Percentiles rank a stretch among this genome's conserved stretches.
Conservation (phyloP, 192 early-diverging fungal genomes). For the Helicostylum pulchrum region DNA sequence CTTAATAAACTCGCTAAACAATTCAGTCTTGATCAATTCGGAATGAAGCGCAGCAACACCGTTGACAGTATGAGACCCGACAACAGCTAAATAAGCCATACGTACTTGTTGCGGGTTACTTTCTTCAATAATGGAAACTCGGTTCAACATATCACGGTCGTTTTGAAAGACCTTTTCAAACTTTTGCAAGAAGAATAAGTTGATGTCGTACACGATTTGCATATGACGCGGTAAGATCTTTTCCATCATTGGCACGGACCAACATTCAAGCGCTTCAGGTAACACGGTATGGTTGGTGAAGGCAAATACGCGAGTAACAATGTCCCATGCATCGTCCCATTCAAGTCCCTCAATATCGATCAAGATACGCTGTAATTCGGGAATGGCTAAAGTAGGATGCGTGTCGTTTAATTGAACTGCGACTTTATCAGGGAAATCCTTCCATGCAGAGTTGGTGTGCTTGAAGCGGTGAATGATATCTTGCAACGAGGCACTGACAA, state of each 20-base stretch:
- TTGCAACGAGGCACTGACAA: slow-evolving; percentile 84
- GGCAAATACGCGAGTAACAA: slow-evolving; percentile 85
- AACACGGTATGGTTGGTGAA: slow-evolving; percentile 99
- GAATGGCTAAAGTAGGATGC: slow-evolving; percentile 93
- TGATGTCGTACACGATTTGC: slow-evolving; percentile 99
- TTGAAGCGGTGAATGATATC: slow-evolving; percentile 93
- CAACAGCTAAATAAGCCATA: slow-evolving; percentile 93
- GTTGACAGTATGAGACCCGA: slow-evolving; percentile 95
- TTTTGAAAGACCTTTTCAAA: slow-evolving; percentile 83
- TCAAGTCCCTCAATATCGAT: slow-evolving; percentile 86
- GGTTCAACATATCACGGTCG: slow-evolving; percentile 80
- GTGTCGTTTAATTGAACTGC: slow-evolving; percentile 98
- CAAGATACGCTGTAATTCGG: slow-evolving; percentile 90
- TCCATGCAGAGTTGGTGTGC: slow-evolving; percentile 77
- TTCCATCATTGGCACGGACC: slow-evolving; percentile 91
- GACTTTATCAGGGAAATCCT: slow-evolving; percentile 87
- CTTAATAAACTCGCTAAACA: slow-evolving; percentile 90
- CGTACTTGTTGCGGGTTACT: slow-evolving; percentile 86
- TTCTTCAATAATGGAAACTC: slow-evolving; percentile 96
- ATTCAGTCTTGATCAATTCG: slow-evolving; percentile 71
- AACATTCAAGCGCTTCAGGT: slow-evolving; percentile 96
- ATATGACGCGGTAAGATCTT: slow-evolving; percentile 94
- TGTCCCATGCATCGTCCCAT: slow-evolving; percentile 96
- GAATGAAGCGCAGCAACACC: slow-evolving; percentile 92
- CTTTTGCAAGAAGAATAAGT: slow-evolving; percentile 94